Base-by-base conservation (phyloP, 768 basidiomycete genomes). In the Lentinula detonsa region DNA sequence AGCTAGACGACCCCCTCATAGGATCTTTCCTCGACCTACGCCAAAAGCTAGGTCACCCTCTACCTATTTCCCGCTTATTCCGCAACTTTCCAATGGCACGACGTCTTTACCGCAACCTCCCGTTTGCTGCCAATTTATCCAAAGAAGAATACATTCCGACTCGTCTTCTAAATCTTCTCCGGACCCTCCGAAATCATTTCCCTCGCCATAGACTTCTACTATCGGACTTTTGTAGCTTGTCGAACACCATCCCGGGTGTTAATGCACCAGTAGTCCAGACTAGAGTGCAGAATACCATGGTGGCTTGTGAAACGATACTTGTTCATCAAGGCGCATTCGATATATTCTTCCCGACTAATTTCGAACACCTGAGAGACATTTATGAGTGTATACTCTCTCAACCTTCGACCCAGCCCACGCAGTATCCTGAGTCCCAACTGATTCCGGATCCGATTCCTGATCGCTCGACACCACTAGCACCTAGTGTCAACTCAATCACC, bases 301-400 rank as follows among this genome's bases (percentile, higher is more conserved):
- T 98, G 1, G 91, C 97, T 4, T 95, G 93, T 68, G 80, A 87
- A 64, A 98, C 92, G 13, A 81, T 97, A 60, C 85, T 96, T 66
- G 97, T 99, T 61, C 87, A 87, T 67, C 96, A 91, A 68, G 97
- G 97, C 7, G 95, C 87, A 76, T 99, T 99, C 72, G 97, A 99
- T 72, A 98, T 98, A 63, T 93, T 99, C 78, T 99, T 99, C 77
- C 97, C 97, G 9, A 98, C 96, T 11, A 78, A 92, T 70, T 98
- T 98, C 65, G 84, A 83, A 57, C 81, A 80, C 21, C 79, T 98
- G 58, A 79, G 91, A 51, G 93, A 96, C 70, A 91, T 95, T 85
- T 98, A 98, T 73, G 91, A 95, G 68, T 79, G 85, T 65, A 81
- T 88, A 59, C 84, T 98, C 62, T 82, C 86, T 40, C 82, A 84